Evolutionary conservation across 2,329 filamentous ascomycete genomes (phyloP).

Genomic region (Lasiodiplodia gonubiensis): DNA sequence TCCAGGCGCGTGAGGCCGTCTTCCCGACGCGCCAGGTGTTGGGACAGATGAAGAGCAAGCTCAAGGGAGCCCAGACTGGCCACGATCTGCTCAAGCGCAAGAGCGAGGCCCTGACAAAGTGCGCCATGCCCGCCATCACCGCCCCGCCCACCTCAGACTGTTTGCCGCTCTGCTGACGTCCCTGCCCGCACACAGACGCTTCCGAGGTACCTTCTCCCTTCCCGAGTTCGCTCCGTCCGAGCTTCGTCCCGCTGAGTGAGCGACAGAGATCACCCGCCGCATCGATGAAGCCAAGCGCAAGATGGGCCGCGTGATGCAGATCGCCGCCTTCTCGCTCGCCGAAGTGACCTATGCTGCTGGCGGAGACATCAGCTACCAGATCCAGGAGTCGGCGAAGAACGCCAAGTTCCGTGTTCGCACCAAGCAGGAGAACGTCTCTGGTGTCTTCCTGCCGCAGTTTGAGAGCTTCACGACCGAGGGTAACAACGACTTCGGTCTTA

Average conservation of each 20-base stretch:
- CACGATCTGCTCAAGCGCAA: conserved; percentile 97
- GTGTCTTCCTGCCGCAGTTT: conserved; percentile 91
- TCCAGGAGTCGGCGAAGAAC: conserved; percentile 92
- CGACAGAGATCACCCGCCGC: conserved; percentile 82
- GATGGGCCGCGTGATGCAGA: conserved; percentile 99
- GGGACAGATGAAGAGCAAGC: conserved; percentile 95
- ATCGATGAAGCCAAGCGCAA: conserved; percentile 99
- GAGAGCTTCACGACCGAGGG: conserved; percentile 89
- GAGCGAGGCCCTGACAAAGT: conserved; percentile 98
- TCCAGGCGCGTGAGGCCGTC: conserved; percentile 89
- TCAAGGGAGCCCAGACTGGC: conserved; percentile 79
- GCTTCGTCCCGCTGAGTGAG: conserved; percentile 26
- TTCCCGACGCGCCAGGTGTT: conserved; percentile 98
- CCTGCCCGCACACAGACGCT: conserved; percentile 65
- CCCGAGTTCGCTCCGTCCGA: conserved; percentile 14
- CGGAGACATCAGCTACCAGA: conserved; percentile 91
- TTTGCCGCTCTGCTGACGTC: conserved; percentile 21
- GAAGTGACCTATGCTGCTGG: conserved; percentile 98
- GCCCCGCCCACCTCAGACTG: conserved; percentile 24
- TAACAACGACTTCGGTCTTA: conserved; percentile 94
- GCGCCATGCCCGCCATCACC: conserved; percentile 41
- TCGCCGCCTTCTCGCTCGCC: conserved; percentile 94
- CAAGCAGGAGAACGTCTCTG: conserved; percentile 98
- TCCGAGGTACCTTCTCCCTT: conserved; percentile 69
- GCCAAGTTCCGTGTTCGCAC: conserved; percentile 92